A percentile compares a stretch with the other conserved stretches of the same genome.
phyloP scores from a whole-genome alignment of 1,139 yeast species.

The Pichia sp. region DNA sequence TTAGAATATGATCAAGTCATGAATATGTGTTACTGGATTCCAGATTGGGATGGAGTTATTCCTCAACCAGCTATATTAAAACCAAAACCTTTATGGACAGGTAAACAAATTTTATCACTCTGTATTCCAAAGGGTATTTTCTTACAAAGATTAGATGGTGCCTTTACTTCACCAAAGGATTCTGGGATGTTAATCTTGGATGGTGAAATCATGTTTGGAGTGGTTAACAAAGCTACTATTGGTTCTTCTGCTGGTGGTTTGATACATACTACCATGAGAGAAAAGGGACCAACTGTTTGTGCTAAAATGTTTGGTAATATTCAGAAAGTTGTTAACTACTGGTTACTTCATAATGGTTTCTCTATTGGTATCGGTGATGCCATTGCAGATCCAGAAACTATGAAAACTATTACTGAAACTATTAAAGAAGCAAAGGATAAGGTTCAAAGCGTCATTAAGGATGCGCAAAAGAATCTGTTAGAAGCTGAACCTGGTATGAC shows the following conservation, averaged over 20 bases:
- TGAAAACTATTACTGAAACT: constrained; percentile 87
- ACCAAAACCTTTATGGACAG: constrained; percentile 97
- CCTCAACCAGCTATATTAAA: constrained; percentile 95
- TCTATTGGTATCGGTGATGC: constrained; percentile 99
- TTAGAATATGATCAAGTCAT: constrained; percentile 90
- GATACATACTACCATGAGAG: constrained; percentile 95
- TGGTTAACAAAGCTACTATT: constrained; percentile 94
- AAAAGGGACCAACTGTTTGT: constrained; percentile 88
- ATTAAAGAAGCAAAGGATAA: constrained; percentile 88
- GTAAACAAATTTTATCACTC: constrained; percentile 88
- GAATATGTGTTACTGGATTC: constrained; percentile 97
- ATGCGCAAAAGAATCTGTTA: constrained; percentile 82
- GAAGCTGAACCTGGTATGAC: constrained; percentile 99
- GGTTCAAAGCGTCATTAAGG: constrained; percentile 87
- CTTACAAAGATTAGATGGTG: constrained; percentile 87
- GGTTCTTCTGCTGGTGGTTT: constrained; percentile 99
- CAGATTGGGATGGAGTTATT: constrained; percentile 97
- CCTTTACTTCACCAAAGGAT: constrained; percentile 80
- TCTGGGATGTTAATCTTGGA: constrained; percentile 88
- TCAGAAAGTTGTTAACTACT: constrained; percentile 91
- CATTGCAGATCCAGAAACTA: constrained; percentile 94
- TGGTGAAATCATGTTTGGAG: constrained; percentile 95
- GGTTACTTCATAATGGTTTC: constrained; percentile 95
- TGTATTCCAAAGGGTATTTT: constrained; percentile 96
- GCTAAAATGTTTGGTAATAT: constrained; percentile 87